Conservation (phyloP, 352 stramenopile species). For the Pythium monospermum region DNA sequence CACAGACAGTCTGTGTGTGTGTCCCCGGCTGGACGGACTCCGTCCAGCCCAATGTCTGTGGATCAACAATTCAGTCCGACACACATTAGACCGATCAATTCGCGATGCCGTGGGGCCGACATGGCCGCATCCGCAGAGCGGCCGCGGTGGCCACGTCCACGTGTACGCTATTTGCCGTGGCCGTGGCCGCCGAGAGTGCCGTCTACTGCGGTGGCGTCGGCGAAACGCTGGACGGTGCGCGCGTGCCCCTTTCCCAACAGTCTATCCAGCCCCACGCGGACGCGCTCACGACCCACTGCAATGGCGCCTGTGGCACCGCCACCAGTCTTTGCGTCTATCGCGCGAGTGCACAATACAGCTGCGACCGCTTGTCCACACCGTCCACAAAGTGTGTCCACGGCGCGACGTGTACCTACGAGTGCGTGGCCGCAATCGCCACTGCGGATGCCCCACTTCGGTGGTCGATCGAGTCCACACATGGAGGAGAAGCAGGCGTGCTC, state of each 20-base stretch:
- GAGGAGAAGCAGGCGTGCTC: background rate
- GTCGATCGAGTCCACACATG: background rate
- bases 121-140: background rate
- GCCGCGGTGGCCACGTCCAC: background rate
- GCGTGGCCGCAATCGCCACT: background rate
- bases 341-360: background rate
- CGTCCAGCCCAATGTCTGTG: too few relatives aligned
- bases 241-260: background rate
- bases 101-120: too few relatives aligned
- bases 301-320: background rate
- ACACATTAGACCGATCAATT: too few relatives aligned
- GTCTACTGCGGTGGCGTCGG: constrained; percentile 2
- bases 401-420: constrained; percentile 9
- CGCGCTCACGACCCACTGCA: constrained; percentile 9
- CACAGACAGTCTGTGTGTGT: too few relatives aligned
- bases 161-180: background rate
- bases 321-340: constrained; percentile 8
- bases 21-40: too few relatives aligned
- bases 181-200: background rate
- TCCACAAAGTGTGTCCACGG: constrained; percentile 4
- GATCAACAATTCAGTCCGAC: too few relatives aligned
- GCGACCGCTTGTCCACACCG: too few relatives aligned
- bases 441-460: background rate
- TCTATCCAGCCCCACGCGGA: constrained; percentile 1
- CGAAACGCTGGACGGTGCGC: background rate